phyloP scores from a whole-genome alignment of 257 asterid species.

The Haberlea rhodopensis region DNA sequence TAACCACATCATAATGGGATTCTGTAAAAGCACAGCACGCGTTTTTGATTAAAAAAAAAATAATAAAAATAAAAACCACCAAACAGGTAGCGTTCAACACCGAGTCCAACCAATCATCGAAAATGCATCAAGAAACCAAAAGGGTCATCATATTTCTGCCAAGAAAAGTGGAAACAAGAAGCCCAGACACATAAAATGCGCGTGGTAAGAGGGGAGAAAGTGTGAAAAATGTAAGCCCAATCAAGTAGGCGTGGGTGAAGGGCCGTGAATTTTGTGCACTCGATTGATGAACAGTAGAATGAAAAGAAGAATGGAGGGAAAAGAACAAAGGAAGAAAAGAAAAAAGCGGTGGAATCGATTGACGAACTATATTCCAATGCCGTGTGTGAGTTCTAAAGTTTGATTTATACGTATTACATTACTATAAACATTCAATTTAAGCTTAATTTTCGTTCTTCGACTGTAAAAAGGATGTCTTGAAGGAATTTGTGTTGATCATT shows the following conservation, averaged over 20 bases:
- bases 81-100: conserved; percentile 17
- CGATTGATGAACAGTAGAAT: conserved; percentile 23
- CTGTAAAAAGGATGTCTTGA: too few relatives aligned
- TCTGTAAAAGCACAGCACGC: not conserved
- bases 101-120: not conserved
- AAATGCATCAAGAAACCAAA: conserved; percentile 13
- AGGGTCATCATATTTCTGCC: conserved; percentile 29
- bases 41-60: too few relatives aligned
- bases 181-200: conserved; percentile 18
- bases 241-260: conserved; percentile 22
- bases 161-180: conserved; percentile 26
- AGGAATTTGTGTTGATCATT: too few relatives aligned
- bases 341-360: conserved; percentile 18
- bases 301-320: conserved; percentile 32
- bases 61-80: not conserved
- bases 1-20: conserved; percentile 10
- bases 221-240: conserved; percentile 7
- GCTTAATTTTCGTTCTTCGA: not conserved
- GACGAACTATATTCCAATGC: conserved; percentile 25
- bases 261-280: conserved; percentile 11
- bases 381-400: conserved; percentile 23
- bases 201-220: not conserved
- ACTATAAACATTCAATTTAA: not conserved
- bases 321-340: not conserved
- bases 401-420: not conserved